phyloP scores from a whole-genome alignment of 805 yeast species.

The Monosporozyma solicola region DNA sequence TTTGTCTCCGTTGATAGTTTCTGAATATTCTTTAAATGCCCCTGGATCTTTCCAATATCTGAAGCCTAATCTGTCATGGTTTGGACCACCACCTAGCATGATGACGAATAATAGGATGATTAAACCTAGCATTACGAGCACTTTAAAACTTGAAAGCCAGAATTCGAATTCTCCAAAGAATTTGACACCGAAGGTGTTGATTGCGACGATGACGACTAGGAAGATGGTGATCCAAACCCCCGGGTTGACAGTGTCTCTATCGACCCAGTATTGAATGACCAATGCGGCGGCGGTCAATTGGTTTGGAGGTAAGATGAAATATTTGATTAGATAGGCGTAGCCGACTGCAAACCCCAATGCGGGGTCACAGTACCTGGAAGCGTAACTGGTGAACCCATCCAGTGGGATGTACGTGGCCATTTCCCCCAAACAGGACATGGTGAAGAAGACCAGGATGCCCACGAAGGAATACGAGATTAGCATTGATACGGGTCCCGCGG shows the following conservation, averaged over 20 bases:
- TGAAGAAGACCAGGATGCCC: slow-evolving; percentile 63
- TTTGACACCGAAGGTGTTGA: slow-evolving; percentile 32
- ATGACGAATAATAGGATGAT: slow-evolving; percentile 54
- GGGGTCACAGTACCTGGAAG: slow-evolving; percentile 40
- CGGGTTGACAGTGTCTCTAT: slow-evolving; percentile 32
- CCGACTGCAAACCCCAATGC: slow-evolving; percentile 42
- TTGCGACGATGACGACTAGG: slow-evolving; percentile 29
- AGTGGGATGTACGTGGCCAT: slow-evolving; percentile 60
- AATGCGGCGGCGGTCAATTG: slow-evolving; percentile 43
- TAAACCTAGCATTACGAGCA: slow-evolving; percentile 56
- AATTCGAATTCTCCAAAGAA: slow-evolving; percentile 41
- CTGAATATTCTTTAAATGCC: slow-evolving; percentile 42
- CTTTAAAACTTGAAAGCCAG: slow-evolving; percentile 52
- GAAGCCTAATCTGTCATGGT: slow-evolving; percentile 64
- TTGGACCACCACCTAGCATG: slow-evolving; percentile 73
- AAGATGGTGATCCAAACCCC: slow-evolving; percentile 41
- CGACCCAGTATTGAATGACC: slow-evolving; percentile 38
- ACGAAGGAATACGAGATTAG: slow-evolving; percentile 57
- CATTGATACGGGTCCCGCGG: slow-evolving; percentile 54
- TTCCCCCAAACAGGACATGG: slow-evolving; percentile 62
- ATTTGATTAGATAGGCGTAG: slow-evolving; percentile 36
- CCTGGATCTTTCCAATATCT: slow-evolving; percentile 66
- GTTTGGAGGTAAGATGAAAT: slow-evolving; percentile 40
- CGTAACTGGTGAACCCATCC: slow-evolving; percentile 59
- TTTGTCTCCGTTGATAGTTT: slow-evolving; percentile 34